Conservation (phyloP, 805 yeast genomes). For the Wickerhamomyces rabaulensis region DNA sequence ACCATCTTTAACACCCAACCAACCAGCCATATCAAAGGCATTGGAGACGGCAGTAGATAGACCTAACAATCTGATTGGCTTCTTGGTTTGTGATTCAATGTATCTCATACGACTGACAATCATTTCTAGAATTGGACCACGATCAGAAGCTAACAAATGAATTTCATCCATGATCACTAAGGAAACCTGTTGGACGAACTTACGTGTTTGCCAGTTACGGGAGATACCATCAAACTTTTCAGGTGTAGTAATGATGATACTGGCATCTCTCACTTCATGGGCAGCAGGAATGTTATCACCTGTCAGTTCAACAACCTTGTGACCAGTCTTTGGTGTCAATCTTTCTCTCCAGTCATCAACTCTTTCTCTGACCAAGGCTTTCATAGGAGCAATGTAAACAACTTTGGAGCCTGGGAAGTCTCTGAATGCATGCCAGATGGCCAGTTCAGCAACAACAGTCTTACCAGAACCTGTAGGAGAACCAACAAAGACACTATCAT, state of each 20-base stretch:
- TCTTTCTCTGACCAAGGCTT: conserved; percentile 94
- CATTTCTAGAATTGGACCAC: conserved; percentile 96
- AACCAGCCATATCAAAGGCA: conserved; percentile 90
- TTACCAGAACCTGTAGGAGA: conserved; percentile 99
- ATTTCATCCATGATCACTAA: conserved; percentile 92
- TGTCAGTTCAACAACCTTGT: conserved; percentile 80
- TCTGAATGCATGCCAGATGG: conserved; percentile 93
- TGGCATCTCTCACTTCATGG: conserved; percentile 74
- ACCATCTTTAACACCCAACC: conserved; percentile 87
- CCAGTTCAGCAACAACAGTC: conserved; percentile 94
- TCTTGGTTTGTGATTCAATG: conserved; percentile 90
- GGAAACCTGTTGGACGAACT: conserved; percentile 78
- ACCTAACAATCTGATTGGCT: conserved; percentile 85
- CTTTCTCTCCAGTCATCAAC: conserved; percentile 83
- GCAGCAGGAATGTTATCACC: conserved; percentile 92
- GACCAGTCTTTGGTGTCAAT: conserved; percentile 78
- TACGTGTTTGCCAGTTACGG: conserved; percentile 85
- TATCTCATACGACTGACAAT: conserved; percentile 89
- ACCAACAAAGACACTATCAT: conserved; percentile 83
- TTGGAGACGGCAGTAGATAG: conserved; percentile 92
- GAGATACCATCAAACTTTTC: conserved; percentile 98
- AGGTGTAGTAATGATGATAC: conserved; percentile 88
- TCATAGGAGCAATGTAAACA: conserved; percentile 88
- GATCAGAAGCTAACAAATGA: conserved; percentile 91
- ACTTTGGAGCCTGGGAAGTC: conserved; percentile 85